Evolutionary conservation across 2,329 filamentous ascomycete genomes (phyloP).

Genomic region (Dactylellina haptotyla): DNA sequence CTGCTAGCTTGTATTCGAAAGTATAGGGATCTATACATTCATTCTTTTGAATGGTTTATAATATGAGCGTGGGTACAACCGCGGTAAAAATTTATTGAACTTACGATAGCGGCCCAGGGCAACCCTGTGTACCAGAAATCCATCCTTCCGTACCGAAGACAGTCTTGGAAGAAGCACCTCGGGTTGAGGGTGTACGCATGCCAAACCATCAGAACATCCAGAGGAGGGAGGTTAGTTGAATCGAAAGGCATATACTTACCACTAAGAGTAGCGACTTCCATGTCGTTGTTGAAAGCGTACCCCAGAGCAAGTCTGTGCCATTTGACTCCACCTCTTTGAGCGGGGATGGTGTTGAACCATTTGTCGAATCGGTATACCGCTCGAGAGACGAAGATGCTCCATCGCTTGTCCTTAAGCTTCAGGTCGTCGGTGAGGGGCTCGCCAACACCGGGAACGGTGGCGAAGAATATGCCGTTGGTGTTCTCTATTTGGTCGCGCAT

Average conservation of each 20-base stretch:
- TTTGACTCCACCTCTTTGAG: slow-evolving; percentile 6
- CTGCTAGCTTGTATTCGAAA: slow-evolving; percentile 55
- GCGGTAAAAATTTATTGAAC: background rate
- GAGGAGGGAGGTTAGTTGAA: slow-evolving; percentile 29
- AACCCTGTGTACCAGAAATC: slow-evolving; percentile 72
- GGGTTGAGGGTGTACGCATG: slow-evolving; percentile 83
- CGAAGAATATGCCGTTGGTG: slow-evolving; percentile 27
- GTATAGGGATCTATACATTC: slow-evolving; percentile 45
- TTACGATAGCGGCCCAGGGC: slow-evolving; percentile 70
- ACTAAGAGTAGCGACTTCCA: slow-evolving; percentile 22
- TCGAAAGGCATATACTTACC: slow-evolving; percentile 39
- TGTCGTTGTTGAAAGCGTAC: slow-evolving; percentile 26
- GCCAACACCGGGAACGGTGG: slow-evolving; percentile 37
- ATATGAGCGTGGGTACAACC: slow-evolving; percentile 67
- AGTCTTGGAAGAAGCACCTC: slow-evolving; percentile 77
- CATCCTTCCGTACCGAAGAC: slow-evolving; percentile 68
- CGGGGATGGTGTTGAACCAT: slow-evolving; percentile 41
- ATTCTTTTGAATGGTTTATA: slow-evolving; percentile 65
- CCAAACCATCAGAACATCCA: slow-evolving; percentile 81
- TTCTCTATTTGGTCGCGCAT: slow-evolving; percentile 46
- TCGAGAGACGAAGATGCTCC: slow-evolving; percentile 47
- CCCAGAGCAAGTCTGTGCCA: slow-evolving; percentile 32
- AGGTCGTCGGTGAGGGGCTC: slow-evolving; percentile 39
- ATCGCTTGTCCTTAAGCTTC: slow-evolving; percentile 50
- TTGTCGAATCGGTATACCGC: slow-evolving; percentile 49